phyloP scores from a whole-genome alignment of 345 rosid species.

The Capsella bursapastoris region DNA sequence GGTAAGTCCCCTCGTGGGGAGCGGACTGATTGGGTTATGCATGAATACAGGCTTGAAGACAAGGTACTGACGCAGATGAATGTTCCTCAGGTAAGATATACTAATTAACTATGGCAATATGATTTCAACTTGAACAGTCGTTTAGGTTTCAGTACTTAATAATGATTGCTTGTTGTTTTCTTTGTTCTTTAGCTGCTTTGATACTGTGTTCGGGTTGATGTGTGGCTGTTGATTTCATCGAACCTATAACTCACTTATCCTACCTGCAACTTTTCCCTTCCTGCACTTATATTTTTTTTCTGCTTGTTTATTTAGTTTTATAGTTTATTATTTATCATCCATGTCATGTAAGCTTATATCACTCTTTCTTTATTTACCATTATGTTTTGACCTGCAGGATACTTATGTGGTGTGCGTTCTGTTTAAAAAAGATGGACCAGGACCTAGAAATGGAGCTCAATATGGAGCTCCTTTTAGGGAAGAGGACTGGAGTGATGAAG shows the following conservation, averaged over 20 bases:
- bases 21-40: constrained; percentile 91
- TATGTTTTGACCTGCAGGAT: constrained; percentile 56
- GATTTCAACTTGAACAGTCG: not conserved
- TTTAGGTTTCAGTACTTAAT: not conserved
- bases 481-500: constrained; percentile 89
- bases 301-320: not conserved
- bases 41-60: constrained; percentile 71
- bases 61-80: constrained; percentile 47
- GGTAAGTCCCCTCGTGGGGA: constrained; percentile 61
- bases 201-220: not conserved
- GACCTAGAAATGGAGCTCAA: constrained; percentile 97
- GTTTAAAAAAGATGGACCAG: constrained; percentile 92
- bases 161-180: not conserved
- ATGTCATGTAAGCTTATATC: not conserved
- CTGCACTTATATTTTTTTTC: not conserved
- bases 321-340: not conserved
- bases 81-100: constrained; percentile 41
- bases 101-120: not conserved
- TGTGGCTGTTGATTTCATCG: not conserved
- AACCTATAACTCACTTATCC: not conserved
- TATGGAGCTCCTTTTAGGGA: constrained; percentile 96
- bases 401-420: constrained; percentile 86
- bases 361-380: not conserved
- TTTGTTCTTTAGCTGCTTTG: not conserved
- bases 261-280: constrained; percentile 1